Percentiles rank a stretch among this genome's conserved stretches.
These are phyloP conservation scores for Dendrobium huoshanense DNA, from an alignment of 106 monocot genomes.

Conservation along the genomic window DNA sequence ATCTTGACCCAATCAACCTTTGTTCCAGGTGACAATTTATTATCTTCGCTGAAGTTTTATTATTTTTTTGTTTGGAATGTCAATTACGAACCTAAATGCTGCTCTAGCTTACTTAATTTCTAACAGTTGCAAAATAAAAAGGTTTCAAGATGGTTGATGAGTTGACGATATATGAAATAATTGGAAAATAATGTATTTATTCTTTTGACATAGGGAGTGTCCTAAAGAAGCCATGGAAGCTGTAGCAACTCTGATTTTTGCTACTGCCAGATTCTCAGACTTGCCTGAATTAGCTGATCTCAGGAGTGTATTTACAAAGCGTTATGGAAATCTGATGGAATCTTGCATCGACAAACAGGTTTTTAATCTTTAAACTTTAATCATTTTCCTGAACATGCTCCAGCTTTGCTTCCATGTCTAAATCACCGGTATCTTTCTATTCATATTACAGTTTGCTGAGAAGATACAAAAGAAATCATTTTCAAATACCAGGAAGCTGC, in stretches of 20 bases:
- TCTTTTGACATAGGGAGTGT: constrained; percentile 47
- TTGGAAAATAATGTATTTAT: neutral
- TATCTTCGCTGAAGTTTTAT: neutral
- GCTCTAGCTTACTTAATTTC: neutral
- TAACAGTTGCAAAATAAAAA: neutral
- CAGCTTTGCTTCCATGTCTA: neutral
- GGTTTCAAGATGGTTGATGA: too few species aligned
- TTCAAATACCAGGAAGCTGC: constrained; percentile 48
- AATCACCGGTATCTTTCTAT: neutral
- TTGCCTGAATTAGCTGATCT: constrained; percentile 75
- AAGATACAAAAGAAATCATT: constrained; percentile 49
- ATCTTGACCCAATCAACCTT: neutral
- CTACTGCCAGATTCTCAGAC: constrained; percentile 87
- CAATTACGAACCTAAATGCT: neutral
- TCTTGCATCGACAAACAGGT: constrained; percentile 58
- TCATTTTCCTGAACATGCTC: neutral
- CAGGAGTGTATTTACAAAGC: constrained; percentile 40
- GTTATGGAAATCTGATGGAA: constrained; percentile 54
- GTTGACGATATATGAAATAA: too few species aligned
- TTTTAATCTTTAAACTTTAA: constrained; percentile 7
- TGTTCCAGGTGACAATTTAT: neutral
- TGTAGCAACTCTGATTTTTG: constrained; percentile 72
- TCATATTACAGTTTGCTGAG: constrained; percentile 42
- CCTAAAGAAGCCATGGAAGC: constrained; percentile 73
- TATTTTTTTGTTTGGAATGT: neutral